Conservation (phyloP, 2,329 filamentous ascomycete species). For the Fulvia fulva region DNA sequence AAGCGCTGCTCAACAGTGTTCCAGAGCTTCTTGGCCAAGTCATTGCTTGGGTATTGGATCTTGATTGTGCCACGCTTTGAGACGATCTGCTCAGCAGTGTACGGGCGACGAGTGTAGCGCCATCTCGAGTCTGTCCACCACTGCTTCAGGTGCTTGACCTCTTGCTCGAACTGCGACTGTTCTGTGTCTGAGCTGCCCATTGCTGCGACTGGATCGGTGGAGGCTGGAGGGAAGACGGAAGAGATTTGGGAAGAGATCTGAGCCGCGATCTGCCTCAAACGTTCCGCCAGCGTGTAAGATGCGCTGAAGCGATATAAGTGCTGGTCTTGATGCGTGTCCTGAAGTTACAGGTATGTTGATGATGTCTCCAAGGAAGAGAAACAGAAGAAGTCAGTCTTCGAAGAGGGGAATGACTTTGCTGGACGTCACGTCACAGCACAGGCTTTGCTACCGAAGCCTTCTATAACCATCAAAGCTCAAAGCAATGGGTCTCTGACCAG, state of each 20-base stretch:
- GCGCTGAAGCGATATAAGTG: neutral
- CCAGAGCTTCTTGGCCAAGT: conserved; percentile 92
- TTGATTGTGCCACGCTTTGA: conserved; percentile 88
- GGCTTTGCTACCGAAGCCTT: neutral
- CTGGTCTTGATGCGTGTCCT: neutral
- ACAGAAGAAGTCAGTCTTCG: conserved; percentile 10
- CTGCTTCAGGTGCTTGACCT: conserved; percentile 82
- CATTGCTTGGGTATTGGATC: conserved; percentile 87
- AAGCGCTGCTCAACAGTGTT: conserved; percentile 81
- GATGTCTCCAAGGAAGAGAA: conserved; percentile 3
- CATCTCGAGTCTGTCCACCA: conserved; percentile 95
- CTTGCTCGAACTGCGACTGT: conserved; percentile 70
- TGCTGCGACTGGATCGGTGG: conserved; percentile 11
- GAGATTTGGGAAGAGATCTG: conserved; percentile 26
- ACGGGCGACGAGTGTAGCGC: conserved; percentile 87
- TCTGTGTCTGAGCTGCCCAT: conserved; percentile 55
- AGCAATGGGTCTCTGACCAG: conserved; percentile 6
- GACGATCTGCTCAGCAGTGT: conserved; percentile 95
- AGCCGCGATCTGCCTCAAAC: conserved; percentile 31
- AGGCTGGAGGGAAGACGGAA: conserved; percentile 25
- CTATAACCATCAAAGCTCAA: neutral
- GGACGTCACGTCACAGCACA: conserved; percentile 21
- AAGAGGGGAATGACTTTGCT: conserved; percentile 17
- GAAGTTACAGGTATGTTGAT: neutral
- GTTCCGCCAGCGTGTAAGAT: conserved; percentile 33